phyloP scores from a whole-genome alignment of 176 grass and related monocot species.

The Phoenix roebelenii region DNA sequence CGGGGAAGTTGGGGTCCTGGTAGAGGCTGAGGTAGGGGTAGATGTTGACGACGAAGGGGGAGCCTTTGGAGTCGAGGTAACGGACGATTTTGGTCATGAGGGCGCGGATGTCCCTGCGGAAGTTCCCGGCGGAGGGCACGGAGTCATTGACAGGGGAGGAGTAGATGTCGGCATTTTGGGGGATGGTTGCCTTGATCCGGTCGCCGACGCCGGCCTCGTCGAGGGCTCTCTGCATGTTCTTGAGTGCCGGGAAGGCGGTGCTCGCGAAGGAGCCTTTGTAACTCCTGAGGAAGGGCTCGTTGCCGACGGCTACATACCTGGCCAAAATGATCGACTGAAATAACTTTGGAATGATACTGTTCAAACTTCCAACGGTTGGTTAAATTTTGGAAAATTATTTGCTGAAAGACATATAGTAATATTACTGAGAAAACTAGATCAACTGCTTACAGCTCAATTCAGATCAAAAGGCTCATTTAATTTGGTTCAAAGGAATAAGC shows the following conservation, averaged over 20 bases:
- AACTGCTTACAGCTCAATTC: too few species aligned
- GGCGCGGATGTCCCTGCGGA: conserved; percentile 52
- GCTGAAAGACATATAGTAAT: too few species aligned
- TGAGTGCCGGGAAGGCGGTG: conserved; percentile 62
- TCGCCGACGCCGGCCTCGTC: conserved; percentile 42
- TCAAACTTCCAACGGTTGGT: background rate
- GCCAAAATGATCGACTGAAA: conserved; percentile 7
- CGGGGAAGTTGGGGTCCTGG: conserved; percentile 57
- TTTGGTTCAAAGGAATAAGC: too few species aligned
- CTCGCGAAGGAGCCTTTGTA: conserved; percentile 62
- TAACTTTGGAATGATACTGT: background rate
- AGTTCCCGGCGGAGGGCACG: conserved; percentile 63
- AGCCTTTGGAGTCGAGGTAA: conserved; percentile 55
- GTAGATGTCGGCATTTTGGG: conserved; percentile 76
- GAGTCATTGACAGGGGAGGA: conserved; percentile 54
- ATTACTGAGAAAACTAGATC: too few species aligned
- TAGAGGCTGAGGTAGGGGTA: conserved; percentile 75
- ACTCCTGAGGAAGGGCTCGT: conserved; percentile 74
- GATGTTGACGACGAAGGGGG: conserved; percentile 76
- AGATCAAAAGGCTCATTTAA: too few species aligned
- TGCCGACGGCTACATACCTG: conserved; percentile 89
- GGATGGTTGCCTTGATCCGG: conserved; percentile 57
- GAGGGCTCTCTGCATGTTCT: conserved; percentile 70
- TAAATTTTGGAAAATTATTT: background rate
- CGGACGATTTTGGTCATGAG: conserved; percentile 73